A percentile compares a stretch with the other conserved stretches of the same genome.
Evolutionary conservation across 2,329 filamentous ascomycete species (phyloP).

Genomic region (Amauroascus niger): DNA sequence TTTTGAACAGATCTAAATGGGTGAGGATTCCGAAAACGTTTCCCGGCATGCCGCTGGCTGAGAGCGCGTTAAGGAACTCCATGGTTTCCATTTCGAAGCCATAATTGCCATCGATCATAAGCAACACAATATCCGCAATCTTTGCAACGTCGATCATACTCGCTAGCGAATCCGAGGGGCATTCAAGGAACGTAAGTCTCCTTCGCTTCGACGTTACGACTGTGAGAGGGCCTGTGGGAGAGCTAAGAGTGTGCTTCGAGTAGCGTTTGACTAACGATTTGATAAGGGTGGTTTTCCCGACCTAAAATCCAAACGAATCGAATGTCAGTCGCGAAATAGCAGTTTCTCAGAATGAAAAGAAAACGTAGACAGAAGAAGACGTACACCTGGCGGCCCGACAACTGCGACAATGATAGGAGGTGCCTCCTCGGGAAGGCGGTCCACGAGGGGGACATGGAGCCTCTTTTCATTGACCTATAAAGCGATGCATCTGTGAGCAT

Average conservation of each 20-base stretch:
- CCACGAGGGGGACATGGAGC: conserved; percentile 90
- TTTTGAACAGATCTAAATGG: conserved; percentile 89
- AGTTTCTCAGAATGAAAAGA: background rate
- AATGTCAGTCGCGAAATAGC: background rate
- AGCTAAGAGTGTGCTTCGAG: conserved; percentile 85
- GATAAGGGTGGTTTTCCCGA: conserved; percentile 87
- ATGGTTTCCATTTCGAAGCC: conserved; percentile 99
- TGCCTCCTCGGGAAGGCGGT: conserved; percentile 89
- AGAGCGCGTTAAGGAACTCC: conserved; percentile 92
- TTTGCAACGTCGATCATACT: conserved; percentile 97
- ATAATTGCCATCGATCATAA: conserved; percentile 98
- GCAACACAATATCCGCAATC: conserved; percentile 88
- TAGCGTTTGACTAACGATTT: conserved; percentile 92
- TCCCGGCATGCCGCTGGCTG: conserved; percentile 93
- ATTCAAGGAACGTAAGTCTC: conserved; percentile 90
- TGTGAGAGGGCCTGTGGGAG: conserved; percentile 84
- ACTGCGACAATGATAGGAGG: conserved; percentile 88
- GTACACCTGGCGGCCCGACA: conserved; percentile 82
- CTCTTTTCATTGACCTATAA: conserved; percentile 85
- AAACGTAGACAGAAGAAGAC: conserved; percentile 21
- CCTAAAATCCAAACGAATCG: conserved; percentile 22
- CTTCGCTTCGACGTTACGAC: conserved; percentile 95
- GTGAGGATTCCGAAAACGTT: conserved; percentile 97
- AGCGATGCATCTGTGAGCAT: conserved; percentile 15
- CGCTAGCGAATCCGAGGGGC: conserved; percentile 83